Base-by-base conservation (phyloP, 257 asterid species). In the Scutellaria barbata region DNA sequence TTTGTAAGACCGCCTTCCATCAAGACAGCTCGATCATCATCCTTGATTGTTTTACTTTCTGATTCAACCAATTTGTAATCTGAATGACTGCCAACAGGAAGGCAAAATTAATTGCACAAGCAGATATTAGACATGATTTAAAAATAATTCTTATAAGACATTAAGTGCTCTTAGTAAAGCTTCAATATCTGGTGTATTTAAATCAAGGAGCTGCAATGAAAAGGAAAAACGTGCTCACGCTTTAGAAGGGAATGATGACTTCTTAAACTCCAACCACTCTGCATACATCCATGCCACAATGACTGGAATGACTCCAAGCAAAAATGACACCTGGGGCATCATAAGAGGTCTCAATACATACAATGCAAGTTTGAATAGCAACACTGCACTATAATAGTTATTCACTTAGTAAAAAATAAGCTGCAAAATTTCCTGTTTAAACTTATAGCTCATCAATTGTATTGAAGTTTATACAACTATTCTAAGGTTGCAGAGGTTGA, bases 1-100 rank as follows among this genome's bases (percentile, higher is more conserved):
- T 86, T 86, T 73, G 92, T 50, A 37, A 89, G 90, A 51, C 93
- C 95, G 30, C 95, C 95, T 89, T 91, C 97, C 81, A 92, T 79
- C 81, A 92, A 74, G 64, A 78, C 86, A 82, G 86, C 87, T 33
- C 84, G 89, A 62, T 86, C 97, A 68, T 92, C 96, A 47, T 87
- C 96, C 82, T 89, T 89, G 85, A 74, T 77, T 50, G 82, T 52
- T 72, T 80, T 84, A 82, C 68, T 84, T 60, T 73, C 91, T 69
- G 84, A 73, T 71, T 84, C 93, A 73, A 68, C 88, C 82, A 92
- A 79, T 74, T 92, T 89, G 81, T 77, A 85, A 81, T 92, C 96
- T 30, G 96, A 82, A 82, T 89, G 96, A 76, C 96, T 92, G 96
- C 67, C 11, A 40, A 51, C 63, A 60, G 43, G 66, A 75, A 67